These are phyloP conservation scores for Blakeslea trispora DNA, from an alignment of 371 early-diverging fungal genomes.

Conservation along the genomic window DNA sequence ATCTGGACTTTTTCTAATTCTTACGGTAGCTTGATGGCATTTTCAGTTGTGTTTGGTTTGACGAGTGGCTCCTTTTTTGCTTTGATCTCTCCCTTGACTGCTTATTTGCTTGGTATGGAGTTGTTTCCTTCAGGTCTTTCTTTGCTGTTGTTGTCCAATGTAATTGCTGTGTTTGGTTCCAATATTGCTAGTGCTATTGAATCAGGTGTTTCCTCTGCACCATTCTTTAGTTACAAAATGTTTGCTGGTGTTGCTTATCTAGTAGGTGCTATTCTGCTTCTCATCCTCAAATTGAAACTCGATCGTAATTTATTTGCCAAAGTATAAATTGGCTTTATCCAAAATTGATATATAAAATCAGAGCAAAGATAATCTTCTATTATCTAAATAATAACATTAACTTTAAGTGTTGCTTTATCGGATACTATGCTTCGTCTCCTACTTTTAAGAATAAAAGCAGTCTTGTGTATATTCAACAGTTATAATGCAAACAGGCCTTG, in stretches of 20 bases:
- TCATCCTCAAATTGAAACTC: slow-evolving; percentile 21
- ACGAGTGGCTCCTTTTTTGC: slow-evolving; percentile 46
- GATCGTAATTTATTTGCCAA: slow-evolving; percentile 24
- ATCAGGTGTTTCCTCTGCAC: slow-evolving; percentile 15
- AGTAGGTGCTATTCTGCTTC: slow-evolving; percentile 13
- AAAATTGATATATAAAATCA: too few relatives aligned
- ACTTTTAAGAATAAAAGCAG: too few relatives aligned
- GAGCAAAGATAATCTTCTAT: too few relatives aligned
- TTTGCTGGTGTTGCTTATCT: slow-evolving; percentile 33
- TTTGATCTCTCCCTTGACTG: slow-evolving; percentile 40
- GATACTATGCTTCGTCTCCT: too few relatives aligned
- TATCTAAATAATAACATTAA: too few relatives aligned
- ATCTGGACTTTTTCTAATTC: slow-evolving; percentile 55
- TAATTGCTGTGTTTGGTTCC: slow-evolving; percentile 35
- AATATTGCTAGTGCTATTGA: slow-evolving; percentile 44
- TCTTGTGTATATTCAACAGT: too few relatives aligned
- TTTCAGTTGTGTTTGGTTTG: slow-evolving; percentile 43
- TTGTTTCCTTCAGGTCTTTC: slow-evolving; percentile 39
- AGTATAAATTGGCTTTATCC: slow-evolving; percentile 18
- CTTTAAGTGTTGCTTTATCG: too few relatives aligned
- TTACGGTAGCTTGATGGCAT: slow-evolving; percentile 45
- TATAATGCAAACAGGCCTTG: too few relatives aligned
- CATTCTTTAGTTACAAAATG: slow-evolving; percentile 37
- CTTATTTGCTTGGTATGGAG: slow-evolving; percentile 34
- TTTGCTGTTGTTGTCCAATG: slow-evolving; percentile 32